Evolutionary conservation across 2,329 filamentous ascomycete genomes (phyloP).

Genomic region (Stenocarpella maydis): DNA sequence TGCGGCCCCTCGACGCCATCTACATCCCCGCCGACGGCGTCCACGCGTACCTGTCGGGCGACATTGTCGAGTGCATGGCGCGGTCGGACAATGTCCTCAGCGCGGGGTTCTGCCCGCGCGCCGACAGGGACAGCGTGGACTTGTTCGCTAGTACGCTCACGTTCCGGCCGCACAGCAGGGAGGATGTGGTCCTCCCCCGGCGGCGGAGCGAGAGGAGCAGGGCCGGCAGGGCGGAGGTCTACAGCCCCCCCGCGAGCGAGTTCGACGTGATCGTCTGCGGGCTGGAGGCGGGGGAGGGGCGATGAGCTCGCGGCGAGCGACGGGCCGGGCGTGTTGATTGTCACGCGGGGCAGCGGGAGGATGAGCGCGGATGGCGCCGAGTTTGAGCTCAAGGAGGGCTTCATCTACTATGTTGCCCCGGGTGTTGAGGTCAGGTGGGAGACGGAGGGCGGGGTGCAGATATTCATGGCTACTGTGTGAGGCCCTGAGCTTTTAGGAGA

Average conservation of each 20-base stretch:
- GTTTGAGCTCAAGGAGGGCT: constrained; percentile 66
- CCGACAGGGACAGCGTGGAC: constrained; percentile 70
- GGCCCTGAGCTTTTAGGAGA: background rate
- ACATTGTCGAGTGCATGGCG: constrained; percentile 84
- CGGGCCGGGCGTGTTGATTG: constrained; percentile 71
- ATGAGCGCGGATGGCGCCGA: constrained; percentile 62
- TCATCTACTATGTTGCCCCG: constrained; percentile 72
- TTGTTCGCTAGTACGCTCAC: constrained; percentile 69
- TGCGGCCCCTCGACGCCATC: constrained; percentile 71
- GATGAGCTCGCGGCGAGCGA: constrained; percentile 64
- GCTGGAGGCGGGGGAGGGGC: constrained; percentile 62
- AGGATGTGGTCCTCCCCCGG: constrained; percentile 63
- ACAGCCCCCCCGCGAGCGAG: constrained; percentile 74
- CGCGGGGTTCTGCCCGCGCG: constrained; percentile 75
- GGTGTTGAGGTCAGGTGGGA: constrained; percentile 49
- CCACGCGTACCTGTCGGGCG: constrained; percentile 75
- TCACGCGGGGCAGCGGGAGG: constrained; percentile 65
- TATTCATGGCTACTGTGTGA: constrained; percentile 45
- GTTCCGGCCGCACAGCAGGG: constrained; percentile 66
- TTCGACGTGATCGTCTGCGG: constrained; percentile 73
- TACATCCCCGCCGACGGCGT: constrained; percentile 79
- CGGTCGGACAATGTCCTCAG: constrained; percentile 79
- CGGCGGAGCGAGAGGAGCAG: constrained; percentile 58
- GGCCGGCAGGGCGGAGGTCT: constrained; percentile 68
- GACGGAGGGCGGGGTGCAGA: constrained; percentile 45